phyloP scores from a whole-genome alignment of 1,284 basidiomycete genomes.

The Heterobasidion parviporum region DNA sequence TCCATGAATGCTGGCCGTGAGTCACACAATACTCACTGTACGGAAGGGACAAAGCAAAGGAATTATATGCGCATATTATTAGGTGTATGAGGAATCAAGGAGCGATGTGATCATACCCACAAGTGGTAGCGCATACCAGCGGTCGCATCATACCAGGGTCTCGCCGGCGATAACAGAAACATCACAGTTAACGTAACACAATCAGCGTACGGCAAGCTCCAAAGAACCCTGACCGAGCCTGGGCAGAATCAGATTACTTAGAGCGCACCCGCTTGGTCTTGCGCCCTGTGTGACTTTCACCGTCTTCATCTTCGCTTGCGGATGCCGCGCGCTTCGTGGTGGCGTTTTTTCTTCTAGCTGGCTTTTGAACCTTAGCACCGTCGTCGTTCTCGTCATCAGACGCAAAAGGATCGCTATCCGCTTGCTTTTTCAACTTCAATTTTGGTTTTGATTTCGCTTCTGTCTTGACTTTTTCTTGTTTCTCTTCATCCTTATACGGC shows the following conservation, averaged over 20 bases:
- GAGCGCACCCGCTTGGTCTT: not conserved
- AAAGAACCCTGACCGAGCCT: not conserved
- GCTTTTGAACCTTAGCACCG: not conserved
- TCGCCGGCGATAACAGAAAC: too few species aligned
- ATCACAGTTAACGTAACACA: too few species aligned
- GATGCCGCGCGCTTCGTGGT: not conserved
- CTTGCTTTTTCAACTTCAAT: conserved; percentile 37
- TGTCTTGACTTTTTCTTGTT: conserved; percentile 7
- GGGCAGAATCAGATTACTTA: not conserved
- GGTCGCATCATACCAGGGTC: too few species aligned
- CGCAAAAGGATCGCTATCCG: conserved; percentile 35
- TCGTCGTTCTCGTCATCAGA: conserved; percentile 29
- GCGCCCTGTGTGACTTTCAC: not conserved
- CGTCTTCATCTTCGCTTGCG: not conserved
- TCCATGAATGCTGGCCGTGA: too few species aligned
- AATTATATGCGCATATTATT: too few species aligned
- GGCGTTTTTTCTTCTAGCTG: not conserved
- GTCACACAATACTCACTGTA: too few species aligned
- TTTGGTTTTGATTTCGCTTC: conserved; percentile 27
- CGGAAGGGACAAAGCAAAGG: too few species aligned
- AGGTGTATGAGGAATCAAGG: too few species aligned
- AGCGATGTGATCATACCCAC: too few species aligned
- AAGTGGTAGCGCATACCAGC: too few species aligned
- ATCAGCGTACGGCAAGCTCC: not conserved
- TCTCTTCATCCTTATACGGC: conserved; percentile 14